Evolutionary conservation across 1,139 yeast genomes (phyloP).

Genomic region (Nakaseomyces nivariensis): DNA sequence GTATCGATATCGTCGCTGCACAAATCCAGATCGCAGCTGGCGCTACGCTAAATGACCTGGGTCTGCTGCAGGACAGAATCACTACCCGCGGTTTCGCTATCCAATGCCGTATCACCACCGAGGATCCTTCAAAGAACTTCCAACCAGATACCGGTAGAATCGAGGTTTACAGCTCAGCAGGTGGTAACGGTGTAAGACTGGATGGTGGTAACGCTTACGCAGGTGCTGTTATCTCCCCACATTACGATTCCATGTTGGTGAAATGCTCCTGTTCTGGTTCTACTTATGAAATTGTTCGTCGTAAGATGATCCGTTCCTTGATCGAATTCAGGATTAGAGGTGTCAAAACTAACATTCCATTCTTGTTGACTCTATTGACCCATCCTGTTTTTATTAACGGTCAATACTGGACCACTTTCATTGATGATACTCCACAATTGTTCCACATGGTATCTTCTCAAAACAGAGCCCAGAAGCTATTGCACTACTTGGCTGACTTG

Average conservation of each 20-base stretch:
- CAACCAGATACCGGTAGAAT: constrained; percentile 98
- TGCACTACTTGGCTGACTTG: constrained; percentile 82
- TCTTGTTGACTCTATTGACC: constrained; percentile 84
- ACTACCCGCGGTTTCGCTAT: constrained; percentile 96
- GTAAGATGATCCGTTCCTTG: constrained; percentile 94
- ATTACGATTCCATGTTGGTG: constrained; percentile 96
- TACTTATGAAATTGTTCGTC: constrained; percentile 89
- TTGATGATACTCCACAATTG: constrained; percentile 92
- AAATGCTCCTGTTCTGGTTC: constrained; percentile 96
- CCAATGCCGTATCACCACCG: constrained; percentile 98
- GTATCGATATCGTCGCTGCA: constrained; percentile 96
- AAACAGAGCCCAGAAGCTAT: constrained; percentile 91
- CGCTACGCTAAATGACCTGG: constrained; percentile 84
- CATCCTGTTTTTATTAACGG: constrained; percentile 81
- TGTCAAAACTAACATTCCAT: constrained; percentile 96
- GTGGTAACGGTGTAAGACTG: constrained; percentile 98
- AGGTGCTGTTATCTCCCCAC: constrained; percentile 96
- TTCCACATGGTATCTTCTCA: constrained; percentile 93
- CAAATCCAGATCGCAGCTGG: constrained; percentile 99
- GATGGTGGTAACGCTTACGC: constrained; percentile 99
- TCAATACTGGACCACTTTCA: constrained; percentile 95
- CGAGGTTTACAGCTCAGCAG: constrained; percentile 96
- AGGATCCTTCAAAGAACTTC: constrained; percentile 92
- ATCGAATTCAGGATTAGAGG: constrained; percentile 98
- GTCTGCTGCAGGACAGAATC: constrained; percentile 86